Evolutionary conservation across 1,139 yeast genomes (phyloP).

Genomic region (Arxiozyma slooffiae): DNA sequence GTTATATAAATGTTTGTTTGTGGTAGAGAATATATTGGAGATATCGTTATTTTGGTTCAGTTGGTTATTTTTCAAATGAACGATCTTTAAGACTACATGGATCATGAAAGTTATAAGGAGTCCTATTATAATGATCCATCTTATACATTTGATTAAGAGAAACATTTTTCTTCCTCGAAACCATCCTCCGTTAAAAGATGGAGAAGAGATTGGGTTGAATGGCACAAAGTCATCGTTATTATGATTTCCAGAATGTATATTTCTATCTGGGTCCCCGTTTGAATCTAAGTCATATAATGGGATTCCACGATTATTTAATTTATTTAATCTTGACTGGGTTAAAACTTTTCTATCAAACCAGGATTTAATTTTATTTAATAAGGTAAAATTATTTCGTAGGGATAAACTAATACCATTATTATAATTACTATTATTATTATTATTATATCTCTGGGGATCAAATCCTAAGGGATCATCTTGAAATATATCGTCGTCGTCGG

Average conservation of each 20-base stretch:
- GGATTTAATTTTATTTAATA: neutral
- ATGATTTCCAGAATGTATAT: neutral
- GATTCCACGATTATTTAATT: conserved; percentile 19
- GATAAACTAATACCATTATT: neutral
- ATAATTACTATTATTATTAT: neutral
- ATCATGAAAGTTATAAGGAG: neutral
- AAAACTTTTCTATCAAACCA: neutral
- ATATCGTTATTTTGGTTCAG: conserved; percentile 18
- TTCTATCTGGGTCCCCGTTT: conserved; percentile 10
- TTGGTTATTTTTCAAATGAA: conserved; percentile 8
- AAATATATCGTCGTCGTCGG: neutral
- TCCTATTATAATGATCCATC: too few species aligned
- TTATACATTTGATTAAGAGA: too few species aligned
- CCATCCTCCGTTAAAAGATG: too few species aligned
- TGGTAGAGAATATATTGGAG: conserved; percentile 32
- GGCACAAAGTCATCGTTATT: too few species aligned
- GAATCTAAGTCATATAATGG: conserved; percentile 23
- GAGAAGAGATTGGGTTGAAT: too few species aligned
- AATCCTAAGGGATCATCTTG: neutral
- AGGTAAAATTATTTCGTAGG: neutral
- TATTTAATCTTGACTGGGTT: neutral
- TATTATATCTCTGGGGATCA: neutral
- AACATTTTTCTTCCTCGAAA: too few species aligned
- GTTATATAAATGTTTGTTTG: neutral
- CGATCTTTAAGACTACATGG: neutral